Conservation (phyloP, 139 green algal genomes). For the Dunaliella primolecta region DNA sequence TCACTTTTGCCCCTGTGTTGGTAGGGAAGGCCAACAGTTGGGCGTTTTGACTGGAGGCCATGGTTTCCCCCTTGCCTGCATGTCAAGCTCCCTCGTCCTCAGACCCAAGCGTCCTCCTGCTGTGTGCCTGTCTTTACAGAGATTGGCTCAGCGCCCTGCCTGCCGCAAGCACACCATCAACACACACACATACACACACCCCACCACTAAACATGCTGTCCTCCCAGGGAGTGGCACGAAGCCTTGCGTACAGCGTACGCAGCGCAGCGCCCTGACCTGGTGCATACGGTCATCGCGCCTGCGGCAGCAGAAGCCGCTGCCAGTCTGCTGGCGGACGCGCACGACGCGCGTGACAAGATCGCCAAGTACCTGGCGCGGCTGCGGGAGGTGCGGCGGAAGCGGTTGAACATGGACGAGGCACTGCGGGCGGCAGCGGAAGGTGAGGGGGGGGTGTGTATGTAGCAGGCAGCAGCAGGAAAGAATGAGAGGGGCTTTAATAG, state of each 20-base stretch:
- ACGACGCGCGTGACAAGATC: slow-evolving; percentile 51
- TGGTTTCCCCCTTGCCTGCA: too few relatives aligned
- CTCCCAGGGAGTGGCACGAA: slow-evolving; percentile 53
- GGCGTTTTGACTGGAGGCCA: too few relatives aligned
- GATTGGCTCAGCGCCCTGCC: too few relatives aligned
- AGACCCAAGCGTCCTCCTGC: too few relatives aligned
- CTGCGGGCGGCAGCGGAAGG: slow-evolving; percentile 33
- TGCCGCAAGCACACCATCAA: too few relatives aligned
- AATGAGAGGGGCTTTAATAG: slow-evolving; percentile 12
- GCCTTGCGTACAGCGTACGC: slow-evolving; percentile 43
- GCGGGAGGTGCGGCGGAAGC: slow-evolving; percentile 56
- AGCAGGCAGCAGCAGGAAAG: background rate
- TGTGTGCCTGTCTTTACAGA: too few relatives aligned
- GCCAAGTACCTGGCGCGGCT: slow-evolving; percentile 76
- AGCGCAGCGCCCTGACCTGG: slow-evolving; percentile 36
- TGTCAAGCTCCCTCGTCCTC: too few relatives aligned
- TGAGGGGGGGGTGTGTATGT: background rate
- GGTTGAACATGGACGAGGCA: slow-evolving; percentile 51
- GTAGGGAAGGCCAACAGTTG: too few relatives aligned
- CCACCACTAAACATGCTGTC: background rate
- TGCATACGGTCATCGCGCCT: slow-evolving; percentile 52
- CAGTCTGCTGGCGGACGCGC: slow-evolving; percentile 42
- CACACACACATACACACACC: background rate
- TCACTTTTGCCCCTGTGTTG: too few relatives aligned
- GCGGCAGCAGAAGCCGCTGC: slow-evolving; percentile 42